Evolutionary conservation across 2,329 filamentous ascomycete species (phyloP).

Genomic region (Tolypocladium pustulatum): DNA sequence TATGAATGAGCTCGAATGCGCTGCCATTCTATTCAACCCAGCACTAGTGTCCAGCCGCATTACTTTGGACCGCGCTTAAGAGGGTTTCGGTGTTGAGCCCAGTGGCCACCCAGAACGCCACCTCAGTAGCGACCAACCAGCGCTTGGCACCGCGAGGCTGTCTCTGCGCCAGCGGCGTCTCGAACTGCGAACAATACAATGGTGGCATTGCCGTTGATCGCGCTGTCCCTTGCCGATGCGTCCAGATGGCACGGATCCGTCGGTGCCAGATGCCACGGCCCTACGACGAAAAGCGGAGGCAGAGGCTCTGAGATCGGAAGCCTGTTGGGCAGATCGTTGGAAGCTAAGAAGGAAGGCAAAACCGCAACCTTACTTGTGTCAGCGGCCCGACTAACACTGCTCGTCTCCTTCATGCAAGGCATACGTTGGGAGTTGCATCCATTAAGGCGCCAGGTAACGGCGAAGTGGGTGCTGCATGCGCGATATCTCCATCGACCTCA

Average conservation of each 20-base stretch:
- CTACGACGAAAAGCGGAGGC: background rate
- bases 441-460: background rate
- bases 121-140: background rate
- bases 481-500: background rate
- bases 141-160: background rate
- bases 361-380: background rate
- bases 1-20: conserved; percentile 18
- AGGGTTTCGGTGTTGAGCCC: background rate
- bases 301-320: background rate
- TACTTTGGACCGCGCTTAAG: background rate
- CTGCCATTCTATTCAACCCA: background rate
- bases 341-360: background rate
- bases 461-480: background rate
- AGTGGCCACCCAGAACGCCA: background rate
- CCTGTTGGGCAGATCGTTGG: background rate
- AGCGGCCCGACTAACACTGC: background rate
- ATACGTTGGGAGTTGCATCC: background rate
- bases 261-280: background rate
- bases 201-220: background rate
- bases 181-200: background rate
- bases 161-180: background rate
- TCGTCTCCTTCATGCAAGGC: background rate
- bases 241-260: background rate
- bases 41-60: background rate
- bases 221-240: background rate